Evolutionary conservation across 345 rosid genomes (phyloP).

Genomic region (Rhizophora mangle): DNA sequence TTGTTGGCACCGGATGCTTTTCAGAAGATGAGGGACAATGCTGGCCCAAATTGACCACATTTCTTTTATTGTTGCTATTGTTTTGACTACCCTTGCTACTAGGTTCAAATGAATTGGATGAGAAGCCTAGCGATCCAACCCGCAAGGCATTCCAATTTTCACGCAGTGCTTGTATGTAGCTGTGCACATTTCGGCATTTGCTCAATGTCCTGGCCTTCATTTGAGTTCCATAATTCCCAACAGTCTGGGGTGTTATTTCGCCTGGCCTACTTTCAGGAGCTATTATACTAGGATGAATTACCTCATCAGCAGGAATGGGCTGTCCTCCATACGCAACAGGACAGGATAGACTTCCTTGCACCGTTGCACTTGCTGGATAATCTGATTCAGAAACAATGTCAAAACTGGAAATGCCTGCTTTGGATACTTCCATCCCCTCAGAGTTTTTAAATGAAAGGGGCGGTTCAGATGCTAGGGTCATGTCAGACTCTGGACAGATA

Average conservation of each 20-base stretch:
- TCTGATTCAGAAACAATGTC: constrained; percentile 33
- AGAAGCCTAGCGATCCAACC: constrained; percentile 42
- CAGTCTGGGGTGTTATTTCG: constrained; percentile 15
- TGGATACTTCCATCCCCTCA: not conserved
- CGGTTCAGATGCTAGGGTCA: constrained; percentile 1
- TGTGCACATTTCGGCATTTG: constrained; percentile 40
- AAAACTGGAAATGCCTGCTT: constrained; percentile 27
- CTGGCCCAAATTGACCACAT: constrained; percentile 16
- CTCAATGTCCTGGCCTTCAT: constrained; percentile 43
- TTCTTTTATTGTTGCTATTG: not conserved
- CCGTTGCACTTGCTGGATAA: not conserved
- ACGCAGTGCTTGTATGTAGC: constrained; percentile 37
- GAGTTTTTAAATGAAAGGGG: constrained; percentile 4
- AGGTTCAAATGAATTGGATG: constrained; percentile 26
- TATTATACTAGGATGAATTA: not conserved
- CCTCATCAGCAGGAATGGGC: constrained; percentile 12
- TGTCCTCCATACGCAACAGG: constrained; percentile 3
- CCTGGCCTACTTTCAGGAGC: not conserved
- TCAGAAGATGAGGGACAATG: constrained; percentile 22
- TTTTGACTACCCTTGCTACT: constrained; percentile 6
- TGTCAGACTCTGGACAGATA: not conserved
- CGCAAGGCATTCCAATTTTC: constrained; percentile 54
- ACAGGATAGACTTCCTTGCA: constrained; percentile 1
- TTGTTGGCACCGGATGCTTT: constrained; percentile 13
- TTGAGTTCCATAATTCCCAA: constrained; percentile 17